phyloP scores from a whole-genome alignment of 1,284 basidiomycete species.

The Testicularia cyperi region DNA sequence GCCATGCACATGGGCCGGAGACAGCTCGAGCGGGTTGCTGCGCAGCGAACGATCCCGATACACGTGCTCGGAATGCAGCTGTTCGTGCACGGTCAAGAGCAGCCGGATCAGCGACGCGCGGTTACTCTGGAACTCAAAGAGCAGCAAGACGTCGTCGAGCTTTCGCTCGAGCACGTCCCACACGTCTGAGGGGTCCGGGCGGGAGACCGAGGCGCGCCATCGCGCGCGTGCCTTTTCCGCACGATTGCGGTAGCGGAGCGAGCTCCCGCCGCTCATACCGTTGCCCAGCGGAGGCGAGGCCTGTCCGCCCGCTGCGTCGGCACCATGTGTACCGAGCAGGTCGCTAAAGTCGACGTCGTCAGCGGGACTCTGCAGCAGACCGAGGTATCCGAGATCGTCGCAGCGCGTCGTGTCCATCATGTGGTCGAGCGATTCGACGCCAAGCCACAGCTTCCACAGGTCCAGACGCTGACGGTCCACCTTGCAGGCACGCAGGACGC shows the following conservation, averaged over 20 bases:
- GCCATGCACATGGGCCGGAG: slow-evolving; percentile 31
- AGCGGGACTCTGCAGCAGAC: slow-evolving; percentile 9
- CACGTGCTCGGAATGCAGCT: slow-evolving; percentile 36
- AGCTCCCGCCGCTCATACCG: slow-evolving; percentile 30
- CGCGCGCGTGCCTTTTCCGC: slow-evolving; percentile 17
- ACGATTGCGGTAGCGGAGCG: slow-evolving; percentile 25
- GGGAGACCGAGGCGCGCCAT: slow-evolving; percentile 21
- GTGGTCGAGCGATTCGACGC: slow-evolving; percentile 26
- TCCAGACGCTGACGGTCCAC: slow-evolving; percentile 50
- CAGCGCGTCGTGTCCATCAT: slow-evolving; percentile 15
- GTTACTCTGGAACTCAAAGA: slow-evolving; percentile 48
- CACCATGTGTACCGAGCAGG: neutral
- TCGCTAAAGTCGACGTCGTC: neutral
- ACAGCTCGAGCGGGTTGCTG: slow-evolving; percentile 25
- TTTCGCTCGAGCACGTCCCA: slow-evolving; percentile 53
- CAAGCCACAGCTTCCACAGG: slow-evolving; percentile 56
- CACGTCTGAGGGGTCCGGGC: slow-evolving; percentile 41
- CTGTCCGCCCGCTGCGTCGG: neutral
- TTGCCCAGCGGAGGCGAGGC: neutral
- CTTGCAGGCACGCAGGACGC: slow-evolving; percentile 48
- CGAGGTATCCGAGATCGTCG: slow-evolving; percentile 26
- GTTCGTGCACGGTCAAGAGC: slow-evolving; percentile 40
- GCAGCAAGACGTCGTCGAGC: slow-evolving; percentile 38
- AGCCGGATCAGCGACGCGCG: slow-evolving; percentile 36
- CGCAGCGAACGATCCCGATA: slow-evolving; percentile 27